These are phyloP conservation scores for Daldinia grandis DNA, from an alignment of 495 filamentous ascomycete genomes.

Conservation along the genomic window DNA sequence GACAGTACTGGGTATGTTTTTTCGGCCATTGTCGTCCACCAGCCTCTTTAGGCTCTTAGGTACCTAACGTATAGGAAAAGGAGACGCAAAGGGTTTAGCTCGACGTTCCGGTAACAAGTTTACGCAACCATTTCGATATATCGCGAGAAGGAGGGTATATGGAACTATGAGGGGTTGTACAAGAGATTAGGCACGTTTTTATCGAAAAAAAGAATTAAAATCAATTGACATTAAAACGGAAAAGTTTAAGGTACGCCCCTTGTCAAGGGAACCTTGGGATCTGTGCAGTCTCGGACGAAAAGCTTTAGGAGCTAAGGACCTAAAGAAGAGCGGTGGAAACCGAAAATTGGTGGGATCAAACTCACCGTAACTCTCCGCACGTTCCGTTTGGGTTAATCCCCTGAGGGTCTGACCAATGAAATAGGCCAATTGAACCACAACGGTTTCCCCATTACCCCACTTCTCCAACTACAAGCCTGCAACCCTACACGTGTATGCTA, in stretches of 20 bases:
- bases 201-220: not conserved
- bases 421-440: not conserved
- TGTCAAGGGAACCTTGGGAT: not conserved
- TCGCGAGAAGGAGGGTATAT: not conserved
- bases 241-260: not conserved
- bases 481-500: not conserved
- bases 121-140: not conserved
- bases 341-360: not conserved
- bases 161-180: not conserved
- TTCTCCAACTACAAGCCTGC: not conserved
- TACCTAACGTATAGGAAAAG: not conserved
- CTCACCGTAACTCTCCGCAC: not conserved
- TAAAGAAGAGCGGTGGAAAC: not conserved
- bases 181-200: not conserved
- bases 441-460: not conserved
- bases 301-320: not conserved
- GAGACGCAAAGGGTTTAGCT: not conserved
- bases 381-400: not conserved
- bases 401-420: not conserved
- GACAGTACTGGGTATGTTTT: constrained; percentile 59
- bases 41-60: not conserved
- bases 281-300: not conserved
- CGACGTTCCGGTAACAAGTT: not conserved
- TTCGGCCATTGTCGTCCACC: constrained; percentile 43
- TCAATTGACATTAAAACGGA: not conserved